A percentile compares a stretch with the other conserved stretches of the same genome.
phyloP scores from a whole-genome alignment of 192 early-diverging fungal genomes.

The Funneliformis geosporum region DNA sequence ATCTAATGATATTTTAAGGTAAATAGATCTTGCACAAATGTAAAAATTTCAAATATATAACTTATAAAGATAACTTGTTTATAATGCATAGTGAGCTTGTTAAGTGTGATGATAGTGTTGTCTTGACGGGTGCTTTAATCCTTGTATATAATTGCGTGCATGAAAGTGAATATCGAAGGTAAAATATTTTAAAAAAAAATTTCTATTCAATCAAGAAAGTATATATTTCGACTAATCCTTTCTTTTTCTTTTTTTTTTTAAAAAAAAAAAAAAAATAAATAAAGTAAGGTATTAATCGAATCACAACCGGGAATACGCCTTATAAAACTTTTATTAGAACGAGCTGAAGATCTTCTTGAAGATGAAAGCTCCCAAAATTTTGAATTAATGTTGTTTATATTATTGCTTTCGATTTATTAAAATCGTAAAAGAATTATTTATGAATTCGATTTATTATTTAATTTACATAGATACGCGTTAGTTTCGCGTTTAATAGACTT shows the following conservation, averaged over 20 bases:
- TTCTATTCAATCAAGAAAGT: background rate
- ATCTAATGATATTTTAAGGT: slow-evolving; percentile 7
- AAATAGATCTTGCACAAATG: background rate
- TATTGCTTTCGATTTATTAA: background rate
- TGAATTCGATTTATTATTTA: background rate
- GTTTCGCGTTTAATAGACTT: slow-evolving; percentile 26
- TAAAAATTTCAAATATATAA: background rate
- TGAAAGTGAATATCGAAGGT: slow-evolving; percentile 5
- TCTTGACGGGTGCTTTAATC: background rate
- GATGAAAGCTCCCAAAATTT: slow-evolving; percentile 22
- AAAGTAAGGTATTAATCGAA: slow-evolving; percentile 6
- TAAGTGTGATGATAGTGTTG: background rate
- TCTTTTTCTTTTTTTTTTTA: background rate
- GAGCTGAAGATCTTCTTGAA: background rate
- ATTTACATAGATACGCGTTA: slow-evolving; percentile 9
- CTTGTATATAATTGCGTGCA: slow-evolving; percentile 7
- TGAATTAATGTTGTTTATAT: slow-evolving; percentile 24
- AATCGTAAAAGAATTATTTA: background rate
- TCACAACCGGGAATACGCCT: background rate
- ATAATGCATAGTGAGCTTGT: background rate
- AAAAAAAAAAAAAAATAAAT: background rate
- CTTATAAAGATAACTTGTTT: background rate
- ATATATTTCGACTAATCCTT: background rate
- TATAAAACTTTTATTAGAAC: slow-evolving; percentile 19
- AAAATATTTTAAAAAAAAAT: background rate